Evolutionary conservation across 805 yeast genomes (phyloP).

Genomic region (Saccharomycopsis sp.): DNA sequence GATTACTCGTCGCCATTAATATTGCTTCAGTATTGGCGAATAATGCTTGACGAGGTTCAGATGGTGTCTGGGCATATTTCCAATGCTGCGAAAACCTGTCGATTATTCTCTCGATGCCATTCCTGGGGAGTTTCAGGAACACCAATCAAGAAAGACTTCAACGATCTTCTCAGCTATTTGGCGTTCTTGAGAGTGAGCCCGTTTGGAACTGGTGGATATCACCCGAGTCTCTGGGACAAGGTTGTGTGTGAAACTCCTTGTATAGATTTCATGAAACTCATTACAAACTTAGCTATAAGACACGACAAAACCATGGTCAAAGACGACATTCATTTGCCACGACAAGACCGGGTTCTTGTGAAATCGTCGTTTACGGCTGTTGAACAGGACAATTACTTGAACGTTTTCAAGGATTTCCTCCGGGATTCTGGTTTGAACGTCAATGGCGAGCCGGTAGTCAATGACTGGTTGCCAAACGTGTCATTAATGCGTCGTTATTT

Average conservation of each 20-base stretch:
- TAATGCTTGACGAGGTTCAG: constrained; percentile 90
- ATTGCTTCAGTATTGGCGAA: constrained; percentile 80
- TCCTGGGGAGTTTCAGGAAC: constrained; percentile 99
- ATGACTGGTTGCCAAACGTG: constrained; percentile 43
- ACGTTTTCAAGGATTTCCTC: constrained; percentile 54
- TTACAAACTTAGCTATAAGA: constrained; percentile 53
- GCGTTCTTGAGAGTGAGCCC: constrained; percentile 65
- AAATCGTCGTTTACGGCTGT: constrained; percentile 72
- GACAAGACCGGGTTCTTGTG: constrained; percentile 64
- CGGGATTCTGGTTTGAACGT: constrained; percentile 47
- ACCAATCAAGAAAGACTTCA: constrained; percentile 61
- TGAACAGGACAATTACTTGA: constrained; percentile 78
- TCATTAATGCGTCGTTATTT: constrained; percentile 63
- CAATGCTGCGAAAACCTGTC: constrained; percentile 73
- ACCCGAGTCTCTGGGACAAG: constrained; percentile 3
- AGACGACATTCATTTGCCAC: constrained; percentile 70
- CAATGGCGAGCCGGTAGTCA: constrained; percentile 42
- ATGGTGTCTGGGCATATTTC: constrained; percentile 73
- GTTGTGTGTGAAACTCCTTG: constrained; percentile 20
- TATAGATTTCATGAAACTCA: constrained; percentile 43
- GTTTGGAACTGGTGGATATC: constrained; percentile 31
- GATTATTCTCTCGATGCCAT: constrained; percentile 75
- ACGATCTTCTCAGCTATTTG: constrained; percentile 66
- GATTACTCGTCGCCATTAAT: constrained; percentile 80
- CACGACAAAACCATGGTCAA: constrained; percentile 84